phyloP scores from a whole-genome alignment of 2,329 filamentous ascomycete genomes.

The Calonectria honghensis region DNA sequence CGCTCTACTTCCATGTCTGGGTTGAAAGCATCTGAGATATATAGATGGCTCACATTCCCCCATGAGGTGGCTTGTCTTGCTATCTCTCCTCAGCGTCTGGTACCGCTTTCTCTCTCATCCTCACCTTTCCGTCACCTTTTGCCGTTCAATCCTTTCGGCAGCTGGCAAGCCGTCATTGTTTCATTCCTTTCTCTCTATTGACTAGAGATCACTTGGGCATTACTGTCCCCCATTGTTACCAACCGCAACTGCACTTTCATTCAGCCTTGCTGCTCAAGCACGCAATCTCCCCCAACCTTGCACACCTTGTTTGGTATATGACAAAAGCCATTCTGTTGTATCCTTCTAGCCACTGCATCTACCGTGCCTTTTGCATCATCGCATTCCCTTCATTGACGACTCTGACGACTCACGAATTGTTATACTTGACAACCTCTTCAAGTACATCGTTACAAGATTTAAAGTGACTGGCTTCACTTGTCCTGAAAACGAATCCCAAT shows the following conservation, averaged over 20 bases:
- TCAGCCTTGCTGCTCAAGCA: constrained; percentile 31
- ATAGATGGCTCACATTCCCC: constrained; percentile 54
- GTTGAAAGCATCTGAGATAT: constrained; percentile 40
- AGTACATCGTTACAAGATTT: constrained; percentile 30
- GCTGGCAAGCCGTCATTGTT: constrained; percentile 53
- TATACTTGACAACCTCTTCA: constrained; percentile 35
- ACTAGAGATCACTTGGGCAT: constrained; percentile 39
- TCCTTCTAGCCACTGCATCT: constrained; percentile 10
- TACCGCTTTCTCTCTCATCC: constrained; percentile 42
- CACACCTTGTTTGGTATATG: constrained; percentile 21
- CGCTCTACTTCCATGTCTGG: constrained; percentile 7
- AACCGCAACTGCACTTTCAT: constrained; percentile 34
- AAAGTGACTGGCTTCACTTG: constrained; percentile 43
- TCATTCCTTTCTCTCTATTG: constrained; percentile 41
- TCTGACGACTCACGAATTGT: constrained; percentile 30
- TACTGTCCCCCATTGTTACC: constrained; percentile 32
- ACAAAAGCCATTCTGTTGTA: constrained; percentile 13
- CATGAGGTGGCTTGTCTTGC: constrained; percentile 43
- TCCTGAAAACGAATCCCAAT: constrained; percentile 17
- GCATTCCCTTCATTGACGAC: constrained; percentile 30
- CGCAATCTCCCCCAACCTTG: constrained; percentile 9
- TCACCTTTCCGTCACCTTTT: constrained; percentile 36
- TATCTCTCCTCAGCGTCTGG: constrained; percentile 51
- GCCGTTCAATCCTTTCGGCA: constrained; percentile 60
- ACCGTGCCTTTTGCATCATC: constrained; percentile 12